Conservation (phyloP, 2,329 filamentous ascomycete species). For the Drechslerella dactyloides region DNA sequence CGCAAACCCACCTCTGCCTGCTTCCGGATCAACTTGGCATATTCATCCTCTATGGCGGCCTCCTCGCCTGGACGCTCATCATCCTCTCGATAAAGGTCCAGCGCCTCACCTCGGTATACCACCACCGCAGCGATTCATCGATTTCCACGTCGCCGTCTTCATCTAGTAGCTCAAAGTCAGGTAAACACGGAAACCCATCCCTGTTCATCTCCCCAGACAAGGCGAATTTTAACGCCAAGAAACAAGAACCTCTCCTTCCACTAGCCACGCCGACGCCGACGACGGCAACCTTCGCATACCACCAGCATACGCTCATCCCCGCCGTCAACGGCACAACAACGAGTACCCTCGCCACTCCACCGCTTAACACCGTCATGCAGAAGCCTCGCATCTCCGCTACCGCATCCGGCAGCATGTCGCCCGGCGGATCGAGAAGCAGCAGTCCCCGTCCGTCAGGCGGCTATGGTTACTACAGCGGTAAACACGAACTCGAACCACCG, state of each 20-base stretch:
- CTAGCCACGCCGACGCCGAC: slow-evolving; percentile 48
- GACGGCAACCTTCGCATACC: slow-evolving; percentile 42
- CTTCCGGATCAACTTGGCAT: slow-evolving; percentile 85
- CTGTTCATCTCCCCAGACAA: slow-evolving; percentile 50
- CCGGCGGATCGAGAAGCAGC: slow-evolving; percentile 30
- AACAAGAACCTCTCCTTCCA: slow-evolving; percentile 48
- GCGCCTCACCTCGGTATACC: slow-evolving; percentile 34
- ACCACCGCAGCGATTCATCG: slow-evolving; percentile 4
- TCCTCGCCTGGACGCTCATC: slow-evolving; percentile 64
- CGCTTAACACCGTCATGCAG: slow-evolving; percentile 26
- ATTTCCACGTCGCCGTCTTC: slow-evolving; percentile 15
- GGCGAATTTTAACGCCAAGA: slow-evolving; percentile 52
- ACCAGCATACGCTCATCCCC: slow-evolving; percentile 45
- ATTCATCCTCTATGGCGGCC: slow-evolving; percentile 76
- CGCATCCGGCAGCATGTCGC: slow-evolving; percentile 30
- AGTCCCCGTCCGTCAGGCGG: slow-evolving; percentile 34
- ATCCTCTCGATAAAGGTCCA: slow-evolving; percentile 45
- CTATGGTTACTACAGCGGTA: slow-evolving; percentile 42
- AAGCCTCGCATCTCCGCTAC: slow-evolving; percentile 30
- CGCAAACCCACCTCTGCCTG: slow-evolving; percentile 85
- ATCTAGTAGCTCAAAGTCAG: slow-evolving; percentile 24
- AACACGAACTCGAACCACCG: slow-evolving; percentile 17
- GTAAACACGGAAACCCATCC: slow-evolving; percentile 41
- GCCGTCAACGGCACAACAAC: slow-evolving; percentile 49
- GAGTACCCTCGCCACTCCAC: slow-evolving; percentile 43